phyloP scores from a whole-genome alignment of 176 grass and related monocot species.

The Bothriochloa decipiens region DNA sequence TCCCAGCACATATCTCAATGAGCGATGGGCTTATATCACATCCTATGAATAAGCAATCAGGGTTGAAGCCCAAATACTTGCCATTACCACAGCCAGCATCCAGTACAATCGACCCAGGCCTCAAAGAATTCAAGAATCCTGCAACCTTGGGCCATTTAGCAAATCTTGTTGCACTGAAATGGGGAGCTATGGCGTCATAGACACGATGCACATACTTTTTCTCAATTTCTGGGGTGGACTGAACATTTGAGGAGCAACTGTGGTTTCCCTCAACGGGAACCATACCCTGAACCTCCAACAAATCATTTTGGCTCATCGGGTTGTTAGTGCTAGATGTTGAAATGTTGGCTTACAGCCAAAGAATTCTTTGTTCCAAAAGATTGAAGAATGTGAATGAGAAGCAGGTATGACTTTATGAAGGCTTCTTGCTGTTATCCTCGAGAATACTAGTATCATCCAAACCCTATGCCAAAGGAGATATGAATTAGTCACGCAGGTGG shows the following conservation, averaged over 20 bases:
- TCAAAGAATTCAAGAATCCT: conserved; percentile 73
- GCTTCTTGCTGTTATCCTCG: conserved; percentile 32
- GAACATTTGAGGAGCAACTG: conserved; percentile 46
- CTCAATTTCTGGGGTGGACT: conserved; percentile 86
- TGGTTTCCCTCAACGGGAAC: conserved; percentile 8
- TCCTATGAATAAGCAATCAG: conserved; percentile 81
- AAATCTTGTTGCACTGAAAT: conserved; percentile 90
- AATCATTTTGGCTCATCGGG: conserved; percentile 28
- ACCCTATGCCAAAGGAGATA: conserved; percentile 1
- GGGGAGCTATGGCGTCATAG: conserved; percentile 95
- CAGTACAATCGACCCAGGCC: conserved; percentile 65
- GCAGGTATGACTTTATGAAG: background rate
- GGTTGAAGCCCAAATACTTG: conserved; percentile 87
- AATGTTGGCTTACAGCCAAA: background rate
- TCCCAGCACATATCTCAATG: conserved; percentile 77
- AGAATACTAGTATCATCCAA: conserved; percentile 46
- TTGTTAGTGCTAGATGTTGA: conserved; percentile 1
- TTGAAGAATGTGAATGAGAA: background rate
- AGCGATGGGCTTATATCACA: conserved; percentile 84
- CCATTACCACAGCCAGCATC: conserved; percentile 97
- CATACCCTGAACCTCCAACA: background rate
- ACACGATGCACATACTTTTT: conserved; percentile 84
- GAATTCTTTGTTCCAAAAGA: background rate
- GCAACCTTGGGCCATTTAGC: conserved; percentile 98
- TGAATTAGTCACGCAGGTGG: background rate